These are phyloP conservation scores for Paspalum vaginatum DNA, from an alignment of 176 grass and related monocot species.

Conservation along the genomic window DNA sequence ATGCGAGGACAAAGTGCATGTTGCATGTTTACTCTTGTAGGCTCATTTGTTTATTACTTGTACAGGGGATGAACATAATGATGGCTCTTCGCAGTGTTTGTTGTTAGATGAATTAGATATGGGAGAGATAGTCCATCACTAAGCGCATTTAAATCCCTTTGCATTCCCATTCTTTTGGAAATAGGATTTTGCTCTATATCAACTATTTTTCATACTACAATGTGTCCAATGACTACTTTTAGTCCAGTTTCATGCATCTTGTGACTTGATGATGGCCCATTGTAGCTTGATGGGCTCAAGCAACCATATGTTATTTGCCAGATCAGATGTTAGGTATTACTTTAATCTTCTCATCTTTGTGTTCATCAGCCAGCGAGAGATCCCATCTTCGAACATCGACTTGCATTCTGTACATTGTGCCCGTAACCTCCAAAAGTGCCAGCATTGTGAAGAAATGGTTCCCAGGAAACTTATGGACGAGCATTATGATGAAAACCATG, in stretches of 20 bases:
- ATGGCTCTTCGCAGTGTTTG: background rate
- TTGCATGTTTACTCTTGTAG: background rate
- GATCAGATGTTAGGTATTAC: background rate
- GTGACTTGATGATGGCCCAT: too few relatives aligned
- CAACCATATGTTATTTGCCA: background rate
- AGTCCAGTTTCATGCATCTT: background rate
- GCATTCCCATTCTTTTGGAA: background rate
- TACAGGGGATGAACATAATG: background rate
- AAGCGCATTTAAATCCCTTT: background rate
- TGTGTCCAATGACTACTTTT: background rate
- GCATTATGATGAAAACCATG: conserved; percentile 70
- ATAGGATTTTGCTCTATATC: background rate
- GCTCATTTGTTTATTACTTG: background rate
- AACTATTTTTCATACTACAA: background rate
- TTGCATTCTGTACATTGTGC: conserved; percentile 76
- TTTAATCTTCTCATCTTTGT: conserved; percentile 19
- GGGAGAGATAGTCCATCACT: background rate
- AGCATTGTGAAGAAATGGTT: conserved; percentile 74
- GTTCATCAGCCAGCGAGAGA: conserved; percentile 58
- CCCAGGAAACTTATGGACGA: conserved; percentile 67
- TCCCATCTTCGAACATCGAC: conserved; percentile 69
- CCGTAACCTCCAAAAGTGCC: conserved; percentile 75
- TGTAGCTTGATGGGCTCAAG: conserved; percentile 20
- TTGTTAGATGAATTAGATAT: background rate
- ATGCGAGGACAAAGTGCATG: background rate